Percentiles rank a stretch among this genome's conserved stretches.
Conservation (phyloP, 2,329 filamentous ascomycete species). For the Claviceps fusiformis region DNA sequence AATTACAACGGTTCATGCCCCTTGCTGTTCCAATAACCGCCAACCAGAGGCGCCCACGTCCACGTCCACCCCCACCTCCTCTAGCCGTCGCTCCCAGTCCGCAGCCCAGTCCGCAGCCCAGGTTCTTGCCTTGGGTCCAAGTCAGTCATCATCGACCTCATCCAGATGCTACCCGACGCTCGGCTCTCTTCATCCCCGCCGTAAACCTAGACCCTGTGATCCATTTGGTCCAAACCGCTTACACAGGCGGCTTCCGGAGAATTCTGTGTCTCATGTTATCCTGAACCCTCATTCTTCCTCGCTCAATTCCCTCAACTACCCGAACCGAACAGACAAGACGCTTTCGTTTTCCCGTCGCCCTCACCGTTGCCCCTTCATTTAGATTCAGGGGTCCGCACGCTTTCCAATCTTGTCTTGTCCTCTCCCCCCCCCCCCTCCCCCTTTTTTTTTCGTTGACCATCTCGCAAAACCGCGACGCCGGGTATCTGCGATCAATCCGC, state of each 20-base stretch:
- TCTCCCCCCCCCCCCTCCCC: no score
- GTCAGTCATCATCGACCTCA: slow-evolving; percentile 5
- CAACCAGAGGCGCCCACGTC: background rate
- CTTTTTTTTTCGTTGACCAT: background rate
- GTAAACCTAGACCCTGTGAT: background rate
- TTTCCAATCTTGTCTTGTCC: background rate
- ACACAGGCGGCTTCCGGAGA: background rate
- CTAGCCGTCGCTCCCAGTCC: no score
- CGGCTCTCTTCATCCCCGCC: background rate
- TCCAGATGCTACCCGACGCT: background rate
- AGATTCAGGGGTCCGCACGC: background rate
- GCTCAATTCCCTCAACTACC: background rate
- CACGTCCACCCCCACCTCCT: no score
- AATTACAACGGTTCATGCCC: slow-evolving; percentile 1
- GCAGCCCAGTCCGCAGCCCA: no score
- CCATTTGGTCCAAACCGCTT: background rate
- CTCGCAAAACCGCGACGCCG: slow-evolving; percentile 7
- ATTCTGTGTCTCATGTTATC: background rate
- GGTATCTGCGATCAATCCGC: slow-evolving; percentile 17
- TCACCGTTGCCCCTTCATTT: background rate
- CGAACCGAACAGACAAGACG: background rate
- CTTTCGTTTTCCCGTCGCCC: background rate
- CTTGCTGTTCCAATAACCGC: background rate
- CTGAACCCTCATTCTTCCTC: background rate
- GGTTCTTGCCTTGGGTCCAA: background rate